phyloP scores from a whole-genome alignment of 108 stramenopile species.

The Fragilariopsis cylindrus region DNA sequence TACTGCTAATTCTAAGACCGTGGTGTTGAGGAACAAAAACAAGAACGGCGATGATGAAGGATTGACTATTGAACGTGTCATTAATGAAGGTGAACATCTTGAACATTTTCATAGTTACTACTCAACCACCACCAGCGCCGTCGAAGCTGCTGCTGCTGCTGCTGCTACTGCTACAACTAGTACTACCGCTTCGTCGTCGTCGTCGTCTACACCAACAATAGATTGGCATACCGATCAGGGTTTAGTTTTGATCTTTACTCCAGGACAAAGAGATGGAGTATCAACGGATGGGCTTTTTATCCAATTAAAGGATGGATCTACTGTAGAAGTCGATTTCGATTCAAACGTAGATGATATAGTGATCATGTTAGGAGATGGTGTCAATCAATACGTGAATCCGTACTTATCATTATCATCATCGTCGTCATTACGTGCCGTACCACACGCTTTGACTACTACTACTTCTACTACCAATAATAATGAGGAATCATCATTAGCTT shows the following conservation, averaged over 20 bases:
- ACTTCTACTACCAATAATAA: conserved; percentile 26
- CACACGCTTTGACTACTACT: conserved; percentile 53
- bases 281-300: conserved; percentile 39
- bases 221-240: conserved; percentile 74
- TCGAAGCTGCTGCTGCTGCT: background rate
- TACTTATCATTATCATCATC: conserved; percentile 25
- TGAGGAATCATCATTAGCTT: too few species aligned
- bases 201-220: conserved; percentile 39
- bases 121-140: conserved; percentile 1
- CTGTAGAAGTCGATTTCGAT: conserved; percentile 52
- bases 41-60: conserved; percentile 10
- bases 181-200: background rate
- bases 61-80: conserved; percentile 43
- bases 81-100: conserved; percentile 65
- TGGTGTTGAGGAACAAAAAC: background rate
- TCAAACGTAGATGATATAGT: conserved; percentile 58
- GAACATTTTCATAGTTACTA: conserved; percentile 88
- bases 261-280: conserved; percentile 5
- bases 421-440: conserved; percentile 45
- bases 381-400: conserved; percentile 58
- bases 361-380: conserved; percentile 84
- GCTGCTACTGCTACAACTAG: background rate
- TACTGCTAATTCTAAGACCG: background rate
- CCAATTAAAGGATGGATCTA: conserved; percentile 44
- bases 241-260: conserved; percentile 18